Conservation (phyloP, 345 rosid genomes). For the Populus deltoides region DNA sequence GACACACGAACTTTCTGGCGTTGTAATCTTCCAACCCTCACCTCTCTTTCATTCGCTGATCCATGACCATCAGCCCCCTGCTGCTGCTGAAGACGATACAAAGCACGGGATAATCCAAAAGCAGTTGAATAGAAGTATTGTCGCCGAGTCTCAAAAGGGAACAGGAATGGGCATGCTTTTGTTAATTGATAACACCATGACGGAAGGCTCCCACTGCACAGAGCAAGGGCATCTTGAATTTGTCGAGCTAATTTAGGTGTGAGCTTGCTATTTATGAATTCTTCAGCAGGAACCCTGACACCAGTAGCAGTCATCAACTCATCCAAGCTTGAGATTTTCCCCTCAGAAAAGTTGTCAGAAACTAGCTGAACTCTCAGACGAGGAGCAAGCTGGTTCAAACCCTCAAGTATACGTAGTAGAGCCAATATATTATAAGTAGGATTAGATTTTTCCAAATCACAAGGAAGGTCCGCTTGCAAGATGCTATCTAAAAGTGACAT, state of each 20-base stretch:
- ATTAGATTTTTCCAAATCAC: constrained; percentile 91
- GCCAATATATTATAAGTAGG: constrained; percentile 87
- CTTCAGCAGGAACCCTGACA: constrained; percentile 66
- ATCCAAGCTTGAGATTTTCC: constrained; percentile 48
- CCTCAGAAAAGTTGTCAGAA: constrained; percentile 69
- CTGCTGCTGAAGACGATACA: constrained; percentile 96
- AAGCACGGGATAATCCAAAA: constrained; percentile 96
- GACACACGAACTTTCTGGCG: constrained; percentile 99
- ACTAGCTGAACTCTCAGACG: constrained; percentile 67
- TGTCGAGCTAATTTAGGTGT: constrained; percentile 98
- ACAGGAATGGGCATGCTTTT: constrained; percentile 91
- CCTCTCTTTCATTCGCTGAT: constrained; percentile 78
- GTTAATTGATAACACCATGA: constrained; percentile 98
- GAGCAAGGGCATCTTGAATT: constrained; percentile 97
- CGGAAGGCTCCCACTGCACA: constrained; percentile 98
- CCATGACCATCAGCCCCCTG: constrained; percentile 98
- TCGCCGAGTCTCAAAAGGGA: constrained; percentile 95
- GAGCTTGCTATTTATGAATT: constrained; percentile 82
- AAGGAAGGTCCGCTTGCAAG: constrained; percentile 83
- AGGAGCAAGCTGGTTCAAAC: constrained; percentile 87
- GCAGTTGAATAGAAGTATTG: constrained; percentile 98
- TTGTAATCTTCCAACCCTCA: constrained; percentile 90
- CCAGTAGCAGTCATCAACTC: constrained; percentile 46
- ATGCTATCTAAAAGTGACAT: constrained; percentile 87
- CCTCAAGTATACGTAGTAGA: constrained; percentile 80